Base-by-base conservation (phyloP, 228 moss, liverwort and hornwort genomes). In the Sphagnum fallax region DNA sequence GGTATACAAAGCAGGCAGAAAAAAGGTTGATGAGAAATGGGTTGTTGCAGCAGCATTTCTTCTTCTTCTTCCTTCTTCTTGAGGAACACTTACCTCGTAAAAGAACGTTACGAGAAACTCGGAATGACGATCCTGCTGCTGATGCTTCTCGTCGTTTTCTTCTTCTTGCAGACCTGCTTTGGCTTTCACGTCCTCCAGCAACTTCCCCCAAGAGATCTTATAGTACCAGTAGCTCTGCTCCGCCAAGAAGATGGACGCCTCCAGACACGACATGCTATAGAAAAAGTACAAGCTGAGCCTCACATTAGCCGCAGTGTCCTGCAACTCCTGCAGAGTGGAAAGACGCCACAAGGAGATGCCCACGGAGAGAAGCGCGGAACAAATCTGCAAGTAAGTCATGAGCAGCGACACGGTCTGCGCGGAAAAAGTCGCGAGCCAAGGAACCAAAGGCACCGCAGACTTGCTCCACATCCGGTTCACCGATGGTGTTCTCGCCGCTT, bases 191-290 rank as follows among this genome's bases (percentile, higher is more conserved):
- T 74, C 55, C 74, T 69, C 16, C 49, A 91, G 77, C 47, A 91
- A 77, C 16, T 81, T 16, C 66, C 71, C 49, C 69, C 75, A 77
- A 71, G 72, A 83, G 70, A 90, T 71, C 60, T 78, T 65, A 60
- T 70, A 74, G 65, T 76, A 89, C 91, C 90, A 91, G 67, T 90
- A 94, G 55, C 58, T 64, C 61, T 84, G 81, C 78, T 89, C 89
- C 14, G 88, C 59, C 51, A 94, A 77, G 71, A 89, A 91, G 60
- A 91, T 65, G 47, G 79, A 73, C 15, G 89, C 88, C 78, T 91
- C 94, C 14, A 74, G 53, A 47, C 86, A 72, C 4, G 94, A 82
- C 63, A 94, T 80, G 14, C 51, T 50, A 70, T 91, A 94, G 75
- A 91, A 94, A 4, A 80, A 76, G 59, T 65, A 81, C 10, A 89